Conservation (phyloP, 768 basidiomycete genomes). For the Asterophora lycoperdoides region DNA sequence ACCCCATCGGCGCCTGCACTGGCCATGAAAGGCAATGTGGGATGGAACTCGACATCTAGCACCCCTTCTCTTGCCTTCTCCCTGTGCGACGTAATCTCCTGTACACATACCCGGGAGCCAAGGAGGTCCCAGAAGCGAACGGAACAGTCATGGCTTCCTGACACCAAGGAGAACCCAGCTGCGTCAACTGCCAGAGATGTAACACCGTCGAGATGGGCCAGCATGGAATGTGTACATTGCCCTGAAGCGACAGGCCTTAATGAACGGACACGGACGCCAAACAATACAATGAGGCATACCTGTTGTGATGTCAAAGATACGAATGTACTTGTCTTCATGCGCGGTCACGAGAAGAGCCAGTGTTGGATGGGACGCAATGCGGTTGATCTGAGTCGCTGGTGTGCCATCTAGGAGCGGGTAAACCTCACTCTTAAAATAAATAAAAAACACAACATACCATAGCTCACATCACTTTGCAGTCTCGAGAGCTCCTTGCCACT, state of each 20-base stretch:
- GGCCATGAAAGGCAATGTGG: conserved; percentile 79
- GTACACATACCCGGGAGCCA: conserved; percentile 73
- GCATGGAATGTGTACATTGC: conserved; percentile 85
- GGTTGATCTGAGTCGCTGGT: conserved; percentile 76
- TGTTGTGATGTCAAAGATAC: conserved; percentile 80
- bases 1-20: conserved; percentile 96
- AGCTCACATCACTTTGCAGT: conserved; percentile 54
- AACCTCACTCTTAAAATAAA: not conserved
- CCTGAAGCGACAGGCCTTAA: conserved; percentile 36
- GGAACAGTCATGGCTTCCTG: conserved; percentile 91
- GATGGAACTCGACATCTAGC: conserved; percentile 81
- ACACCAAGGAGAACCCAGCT: conserved; percentile 81
- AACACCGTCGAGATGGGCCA: conserved; percentile 88
- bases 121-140: conserved; percentile 93
- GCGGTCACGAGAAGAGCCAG: conserved; percentile 85
- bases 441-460: conserved; percentile 37
- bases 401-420: conserved; percentile 53
- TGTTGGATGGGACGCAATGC: conserved; percentile 85
- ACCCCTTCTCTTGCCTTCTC: conserved; percentile 91
- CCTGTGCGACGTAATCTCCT: conserved; percentile 87
- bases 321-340: conserved; percentile 91
- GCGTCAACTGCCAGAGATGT: conserved; percentile 89
- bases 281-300: conserved; percentile 47
- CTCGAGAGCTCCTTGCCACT: conserved; percentile 72
- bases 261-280: conserved; percentile 1